Evolutionary conservation across 768 basidiomycete genomes (phyloP).

Genomic region (Phaeolepiota aurea): DNA sequence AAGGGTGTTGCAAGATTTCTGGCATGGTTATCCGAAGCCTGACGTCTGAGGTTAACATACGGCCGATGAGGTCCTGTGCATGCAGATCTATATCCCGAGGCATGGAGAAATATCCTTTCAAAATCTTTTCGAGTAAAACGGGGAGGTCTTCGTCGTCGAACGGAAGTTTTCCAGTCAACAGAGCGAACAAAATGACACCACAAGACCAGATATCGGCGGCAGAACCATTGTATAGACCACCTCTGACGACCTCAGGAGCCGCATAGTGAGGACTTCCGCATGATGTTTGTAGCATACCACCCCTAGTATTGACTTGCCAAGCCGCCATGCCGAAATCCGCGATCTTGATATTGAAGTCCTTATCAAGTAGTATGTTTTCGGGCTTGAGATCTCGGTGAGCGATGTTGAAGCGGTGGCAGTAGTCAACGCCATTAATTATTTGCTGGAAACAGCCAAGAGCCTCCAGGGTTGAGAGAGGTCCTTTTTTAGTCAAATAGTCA

Average conservation of each 20-base stretch:
- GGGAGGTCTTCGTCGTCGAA: constrained; percentile 87
- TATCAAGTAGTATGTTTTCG: constrained; percentile 85
- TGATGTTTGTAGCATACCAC: constrained; percentile 61
- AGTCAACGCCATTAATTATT: constrained; percentile 85
- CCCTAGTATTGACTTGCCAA: constrained; percentile 57
- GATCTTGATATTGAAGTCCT: constrained; percentile 82
- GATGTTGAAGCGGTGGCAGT: constrained; percentile 92
- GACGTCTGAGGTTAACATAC: constrained; percentile 77
- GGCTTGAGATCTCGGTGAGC: constrained; percentile 93
- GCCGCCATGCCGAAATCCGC: constrained; percentile 98
- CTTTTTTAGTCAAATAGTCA: constrained; percentile 79
- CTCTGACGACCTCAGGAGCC: constrained; percentile 84
- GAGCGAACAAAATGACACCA: constrained; percentile 85
- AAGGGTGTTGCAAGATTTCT: constrained; percentile 75
- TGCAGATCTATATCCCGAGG: constrained; percentile 58
- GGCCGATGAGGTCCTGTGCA: constrained; percentile 69
- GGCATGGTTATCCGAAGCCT: constrained; percentile 73
- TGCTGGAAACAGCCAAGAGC: constrained; percentile 87
- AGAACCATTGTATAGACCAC: constrained; percentile 75
- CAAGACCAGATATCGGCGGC: constrained; percentile 97
- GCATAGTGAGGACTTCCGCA: constrained; percentile 96
- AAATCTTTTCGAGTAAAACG: constrained; percentile 75
- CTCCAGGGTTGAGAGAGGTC: constrained; percentile 60
- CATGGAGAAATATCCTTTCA: constrained; percentile 64
- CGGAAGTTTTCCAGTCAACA: constrained; percentile 83